A percentile compares a stretch with the other conserved stretches of the same genome.
phyloP scores from a whole-genome alignment of 768 basidiomycete genomes.

The Mrakia blollopis region DNA sequence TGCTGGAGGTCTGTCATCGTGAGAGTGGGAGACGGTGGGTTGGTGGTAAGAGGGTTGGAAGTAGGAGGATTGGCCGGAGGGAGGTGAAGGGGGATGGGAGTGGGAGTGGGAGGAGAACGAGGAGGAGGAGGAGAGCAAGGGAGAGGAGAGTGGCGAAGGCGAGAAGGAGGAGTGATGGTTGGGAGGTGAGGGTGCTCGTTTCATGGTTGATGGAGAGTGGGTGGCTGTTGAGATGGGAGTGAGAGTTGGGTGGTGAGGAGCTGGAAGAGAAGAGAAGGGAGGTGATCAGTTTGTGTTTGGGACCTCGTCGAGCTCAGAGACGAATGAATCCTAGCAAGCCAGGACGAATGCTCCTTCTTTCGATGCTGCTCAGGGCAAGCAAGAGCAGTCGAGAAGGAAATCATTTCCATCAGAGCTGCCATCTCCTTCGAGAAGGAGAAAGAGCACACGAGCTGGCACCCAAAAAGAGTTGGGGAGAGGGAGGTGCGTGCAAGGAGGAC shows the following conservation, averaged over 20 bases:
- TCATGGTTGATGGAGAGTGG: too few species aligned
- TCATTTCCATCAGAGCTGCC: too few species aligned
- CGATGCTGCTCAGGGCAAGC: too few species aligned
- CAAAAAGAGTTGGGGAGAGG: too few species aligned
- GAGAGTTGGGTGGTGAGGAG: constrained; percentile 5
- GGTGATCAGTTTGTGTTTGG: too few species aligned
- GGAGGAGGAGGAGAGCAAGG: not conserved
- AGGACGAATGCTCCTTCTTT: too few species aligned
- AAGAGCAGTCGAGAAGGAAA: too few species aligned
- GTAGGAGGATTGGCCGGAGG: not conserved
- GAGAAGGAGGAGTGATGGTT: not conserved
- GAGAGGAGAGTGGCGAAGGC: not conserved
- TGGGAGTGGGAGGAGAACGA: not conserved
- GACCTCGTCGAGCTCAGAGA: too few species aligned
- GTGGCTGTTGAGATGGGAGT: not conserved
- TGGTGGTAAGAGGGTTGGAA: not conserved
- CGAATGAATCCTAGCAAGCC: too few species aligned
- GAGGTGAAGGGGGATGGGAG: not conserved
- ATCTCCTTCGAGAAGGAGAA: too few species aligned
- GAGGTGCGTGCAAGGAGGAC: too few species aligned
- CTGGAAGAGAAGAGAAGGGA: not conserved
- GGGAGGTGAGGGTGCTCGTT: not conserved
- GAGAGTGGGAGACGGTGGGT: not conserved
- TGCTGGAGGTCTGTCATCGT: not conserved
- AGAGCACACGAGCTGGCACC: too few species aligned